phyloP scores from a whole-genome alignment of 306 rosid species.

The Fragaria ananassa region DNA sequence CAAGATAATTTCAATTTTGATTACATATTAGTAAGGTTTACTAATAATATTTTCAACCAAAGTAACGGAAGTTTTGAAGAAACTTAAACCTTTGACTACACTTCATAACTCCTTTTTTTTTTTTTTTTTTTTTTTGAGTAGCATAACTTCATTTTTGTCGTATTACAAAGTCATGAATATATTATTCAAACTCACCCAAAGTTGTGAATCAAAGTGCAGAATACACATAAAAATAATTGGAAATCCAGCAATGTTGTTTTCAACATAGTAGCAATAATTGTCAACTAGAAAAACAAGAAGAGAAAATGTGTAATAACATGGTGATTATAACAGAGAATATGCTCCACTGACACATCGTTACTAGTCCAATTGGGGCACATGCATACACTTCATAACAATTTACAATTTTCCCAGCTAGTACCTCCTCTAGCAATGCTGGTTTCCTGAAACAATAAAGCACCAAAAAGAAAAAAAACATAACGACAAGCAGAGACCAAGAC shows the following conservation, averaged over 20 bases:
- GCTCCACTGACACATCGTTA: constrained; percentile 23
- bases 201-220: background rate
- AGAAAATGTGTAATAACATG: background rate
- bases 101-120: background rate
- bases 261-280: constrained; percentile 12
- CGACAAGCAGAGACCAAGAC: background rate
- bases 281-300: background rate
- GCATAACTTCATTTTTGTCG: no score
- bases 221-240: background rate
- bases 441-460: background rate
- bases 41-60: no score
- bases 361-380: background rate
- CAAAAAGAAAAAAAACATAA: background rate
- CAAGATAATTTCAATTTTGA: no score
- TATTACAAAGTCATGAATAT: no score
- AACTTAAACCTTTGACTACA: no score
- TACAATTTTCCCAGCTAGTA: background rate
- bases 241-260: constrained; percentile 14
- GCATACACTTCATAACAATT: background rate
- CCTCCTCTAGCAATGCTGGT: background rate
- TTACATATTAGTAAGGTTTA: no score
- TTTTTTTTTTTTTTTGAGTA: no score
- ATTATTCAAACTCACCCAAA: background rate
- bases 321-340: constrained; percentile 11
- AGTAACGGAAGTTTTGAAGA: no score